Evolutionary conservation across 345 rosid genomes (phyloP).

Genomic region (Gossypium anomalum): DNA sequence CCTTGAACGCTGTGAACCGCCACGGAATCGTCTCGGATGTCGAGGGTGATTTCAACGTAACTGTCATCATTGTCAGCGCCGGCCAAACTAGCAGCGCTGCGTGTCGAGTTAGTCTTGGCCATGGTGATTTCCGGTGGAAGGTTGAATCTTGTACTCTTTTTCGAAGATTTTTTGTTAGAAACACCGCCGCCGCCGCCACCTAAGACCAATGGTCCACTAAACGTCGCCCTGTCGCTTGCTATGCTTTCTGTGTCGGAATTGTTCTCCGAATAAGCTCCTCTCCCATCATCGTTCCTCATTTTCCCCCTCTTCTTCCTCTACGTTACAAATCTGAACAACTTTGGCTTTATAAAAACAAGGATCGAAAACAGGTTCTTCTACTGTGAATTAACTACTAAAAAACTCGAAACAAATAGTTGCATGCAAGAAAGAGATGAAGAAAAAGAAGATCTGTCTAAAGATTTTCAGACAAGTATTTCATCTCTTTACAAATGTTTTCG

Average conservation of each 20-base stretch:
- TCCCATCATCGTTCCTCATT: slow-evolving; percentile 39
- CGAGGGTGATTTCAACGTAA: slow-evolving; percentile 84
- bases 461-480: background rate
- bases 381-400: background rate
- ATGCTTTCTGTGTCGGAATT: slow-evolving; percentile 72
- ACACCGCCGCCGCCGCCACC: background rate
- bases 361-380: background rate
- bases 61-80: slow-evolving; percentile 21
- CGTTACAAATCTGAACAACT: background rate
- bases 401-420: background rate
- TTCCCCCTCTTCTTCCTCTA: background rate
- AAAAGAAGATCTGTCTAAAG: background rate
- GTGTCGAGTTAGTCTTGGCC: slow-evolving; percentile 20
- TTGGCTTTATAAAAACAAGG: background rate
- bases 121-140: slow-evolving; percentile 34
- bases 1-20: slow-evolving; percentile 90
- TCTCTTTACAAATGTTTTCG: background rate
- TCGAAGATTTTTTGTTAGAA: slow-evolving; percentile 28
- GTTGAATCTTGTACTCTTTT: slow-evolving; percentile 84
- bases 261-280: slow-evolving; percentile 47
- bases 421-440: background rate
- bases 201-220: slow-evolving; percentile 58
- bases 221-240: slow-evolving; percentile 52
- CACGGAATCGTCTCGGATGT: slow-evolving; percentile 71
- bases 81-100: slow-evolving; percentile 11